These are phyloP conservation scores for Colletotrichum tropicicola DNA, from an alignment of 2,329 filamentous ascomycete species.

Conservation along the genomic window DNA sequence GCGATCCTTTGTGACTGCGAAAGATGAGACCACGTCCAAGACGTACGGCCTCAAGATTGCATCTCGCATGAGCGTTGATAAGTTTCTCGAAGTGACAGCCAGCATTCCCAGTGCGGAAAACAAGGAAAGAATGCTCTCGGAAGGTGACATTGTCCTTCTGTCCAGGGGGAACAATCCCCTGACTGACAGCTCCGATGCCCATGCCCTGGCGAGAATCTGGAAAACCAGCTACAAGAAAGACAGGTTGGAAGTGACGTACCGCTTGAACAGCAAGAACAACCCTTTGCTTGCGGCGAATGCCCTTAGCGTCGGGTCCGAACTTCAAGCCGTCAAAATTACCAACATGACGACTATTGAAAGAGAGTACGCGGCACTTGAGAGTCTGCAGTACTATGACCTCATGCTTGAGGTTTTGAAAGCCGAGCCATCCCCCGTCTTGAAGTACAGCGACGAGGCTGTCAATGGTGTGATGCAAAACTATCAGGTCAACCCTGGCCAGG, in stretches of 20 bases:
- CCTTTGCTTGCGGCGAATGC: conserved; percentile 61
- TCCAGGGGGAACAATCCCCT: conserved; percentile 79
- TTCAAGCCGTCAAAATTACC: conserved; percentile 84
- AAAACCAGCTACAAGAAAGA: conserved; percentile 83
- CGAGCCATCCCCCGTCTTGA: conserved; percentile 87
- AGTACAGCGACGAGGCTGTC: conserved; percentile 79
- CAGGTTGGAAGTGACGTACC: conserved; percentile 84
- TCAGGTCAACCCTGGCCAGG: conserved; percentile 86
- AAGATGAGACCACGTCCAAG: conserved; percentile 84
- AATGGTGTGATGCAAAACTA: conserved; percentile 78
- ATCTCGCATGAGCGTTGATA: conserved; percentile 89
- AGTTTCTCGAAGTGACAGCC: conserved; percentile 91
- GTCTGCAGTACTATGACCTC: conserved; percentile 93
- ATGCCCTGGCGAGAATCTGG: conserved; percentile 88
- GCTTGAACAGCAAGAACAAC: conserved; percentile 75
- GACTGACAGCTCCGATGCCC: conserved; percentile 69
- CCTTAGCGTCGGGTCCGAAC: conserved; percentile 73
- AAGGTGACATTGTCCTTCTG: conserved; percentile 90
- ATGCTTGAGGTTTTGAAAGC: conserved; percentile 92
- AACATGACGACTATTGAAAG: conserved; percentile 95
- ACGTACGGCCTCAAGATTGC: conserved; percentile 88
- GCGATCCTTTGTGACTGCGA: conserved; percentile 90
- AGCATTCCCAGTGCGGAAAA: conserved; percentile 76
- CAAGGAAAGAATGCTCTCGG: conserved; percentile 76
- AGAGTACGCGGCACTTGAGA: conserved; percentile 91